These are phyloP conservation scores for Ormosia emarginata DNA, from an alignment of 306 rosid species.

Conservation along the genomic window DNA sequence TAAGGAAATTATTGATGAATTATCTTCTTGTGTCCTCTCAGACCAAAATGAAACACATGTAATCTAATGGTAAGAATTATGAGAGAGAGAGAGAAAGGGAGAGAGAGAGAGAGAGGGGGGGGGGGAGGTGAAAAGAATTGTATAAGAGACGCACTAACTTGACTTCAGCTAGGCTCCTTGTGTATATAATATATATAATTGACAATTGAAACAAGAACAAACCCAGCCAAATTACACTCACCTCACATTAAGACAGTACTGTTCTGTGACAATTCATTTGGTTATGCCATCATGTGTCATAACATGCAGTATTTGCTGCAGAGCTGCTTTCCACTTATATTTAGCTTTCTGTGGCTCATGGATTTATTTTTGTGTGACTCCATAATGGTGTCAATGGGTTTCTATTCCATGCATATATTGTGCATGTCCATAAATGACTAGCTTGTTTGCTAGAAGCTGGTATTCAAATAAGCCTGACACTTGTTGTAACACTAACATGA, in stretches of 20 bases:
- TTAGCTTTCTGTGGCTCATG: not conserved
- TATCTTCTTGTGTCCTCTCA: not conserved
- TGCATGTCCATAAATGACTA: not conserved
- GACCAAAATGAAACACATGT: not conserved
- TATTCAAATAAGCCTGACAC: not conserved
- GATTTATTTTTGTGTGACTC: not conserved
- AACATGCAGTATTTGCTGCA: no score
- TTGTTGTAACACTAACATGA: not conserved
- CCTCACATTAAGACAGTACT: not conserved
- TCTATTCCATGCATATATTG: not conserved
- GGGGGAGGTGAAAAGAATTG: no score
- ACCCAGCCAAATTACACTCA: not conserved
- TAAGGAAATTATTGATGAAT: not conserved
- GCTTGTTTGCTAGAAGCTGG: not conserved
- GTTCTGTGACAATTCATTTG: no score
- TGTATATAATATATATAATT: no score
- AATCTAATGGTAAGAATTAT: not conserved
- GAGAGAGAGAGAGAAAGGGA: not conserved
- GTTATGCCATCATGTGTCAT: no score
- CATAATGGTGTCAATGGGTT: not conserved
- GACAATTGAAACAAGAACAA: no score
- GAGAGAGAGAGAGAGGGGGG: no score
- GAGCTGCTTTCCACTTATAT: no score
- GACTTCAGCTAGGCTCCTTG: not conserved
- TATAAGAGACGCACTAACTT: not conserved